Base-by-base conservation (phyloP, 345 rosid genomes). In the Rhodamnia rubescens region DNA sequence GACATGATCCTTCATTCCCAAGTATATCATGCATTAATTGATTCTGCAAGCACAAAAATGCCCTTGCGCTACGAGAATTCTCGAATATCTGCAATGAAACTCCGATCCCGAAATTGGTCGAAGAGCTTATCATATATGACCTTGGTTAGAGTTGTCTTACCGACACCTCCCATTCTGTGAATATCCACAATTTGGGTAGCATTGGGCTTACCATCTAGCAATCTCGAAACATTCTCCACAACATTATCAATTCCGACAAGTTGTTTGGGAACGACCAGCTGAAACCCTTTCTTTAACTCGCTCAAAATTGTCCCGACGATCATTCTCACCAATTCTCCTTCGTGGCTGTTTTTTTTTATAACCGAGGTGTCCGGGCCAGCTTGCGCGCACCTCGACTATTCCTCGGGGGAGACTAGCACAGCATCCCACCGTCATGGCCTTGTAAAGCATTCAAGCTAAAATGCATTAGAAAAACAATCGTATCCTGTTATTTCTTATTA, bases 361-460 rank as follows among this genome's bases (percentile, higher is more conserved):
- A n/a, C n/a, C n/a, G n/a, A n/a, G n/a, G n/a, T n/a, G n/a, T n/a
- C n/a, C n/a, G n/a, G n/a, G n/a, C n/a, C n/a, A n/a, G n/a, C n/a
- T n/a, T n/a, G n/a, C n/a, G n/a, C n/a, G n/a, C n/a, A n/a, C n/a
- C n/a, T n/a, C n/a, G n/a, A n/a, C n/a, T n/a, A n/a, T n/a, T n/a
- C n/a, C n/a, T n/a, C n/a, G n/a, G n/a, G n/a, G n/a, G n/a, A n/a
- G n/a, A n/a, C n/a, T n/a, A n/a, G n/a, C n/a, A n/a, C n/a, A n/a
- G n/a, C n/a, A n/a, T n/a, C n/a, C n/a, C n/a, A n/a, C n/a, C n/a
- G n/a, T n/a, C n/a, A n/a, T n/a, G n/a, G n/a, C n/a, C n/a, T n/a
- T 4, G 26, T 11, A 26, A 26, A 57, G 14, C 0, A 57, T 57
- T 24, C 29, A 0, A 1, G 0, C 0, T 24, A 11, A 11, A 57